Base-by-base conservation (phyloP, 2,329 filamentous ascomycete genomes). In the Xylariaceae sp. region DNA sequence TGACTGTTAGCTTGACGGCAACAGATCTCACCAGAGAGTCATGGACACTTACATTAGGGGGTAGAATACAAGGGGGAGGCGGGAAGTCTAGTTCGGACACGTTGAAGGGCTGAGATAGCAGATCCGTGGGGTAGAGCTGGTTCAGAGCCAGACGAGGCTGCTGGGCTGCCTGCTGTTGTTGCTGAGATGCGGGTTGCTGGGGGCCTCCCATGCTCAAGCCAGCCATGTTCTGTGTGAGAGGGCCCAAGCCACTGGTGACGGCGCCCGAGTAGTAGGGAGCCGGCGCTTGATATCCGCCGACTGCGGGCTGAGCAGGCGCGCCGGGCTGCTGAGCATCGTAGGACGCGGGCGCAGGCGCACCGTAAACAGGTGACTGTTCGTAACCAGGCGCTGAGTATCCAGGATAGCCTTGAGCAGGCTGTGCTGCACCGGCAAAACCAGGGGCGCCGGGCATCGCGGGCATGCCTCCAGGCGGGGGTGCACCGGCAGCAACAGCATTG, bases 71-170 rank as follows among this genome's bases (percentile, higher is more conserved):
- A 13, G 91, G 88, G 60, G 94, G 94, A 39, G 94, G 94, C 51
- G 92, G 90, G 62, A 92, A 83, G 69, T 97, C 93, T 64, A 99
- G 78, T 78, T 97, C 94, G 53, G 88, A 86, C 67, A 96, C 92
- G 73, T 96, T 93, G 78, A 99, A 96, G 30, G 93, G 92, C 76
- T 96, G 90, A 68, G 88, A 90, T 69, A 96, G 82, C 61, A 99
- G 82, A 73, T 99, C 94, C 49, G 92, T 93, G 15, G 92, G 90
- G 73, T 94, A 93, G 61, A 97, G 84, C 76, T 93, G 90, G 76
- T 97, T 97, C 67, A 96, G 78, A 67, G 77, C 79, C 66, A 77
- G 80, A 67, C 79, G 77, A 54, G 78, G 75, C 65, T 76, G 74
- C 63, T 72, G 75, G 62, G 78, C 80, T 53, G 79, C 78, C 64